phyloP scores from a whole-genome alignment of 2,329 filamentous ascomycete genomes.

The Alternaria dauci region DNA sequence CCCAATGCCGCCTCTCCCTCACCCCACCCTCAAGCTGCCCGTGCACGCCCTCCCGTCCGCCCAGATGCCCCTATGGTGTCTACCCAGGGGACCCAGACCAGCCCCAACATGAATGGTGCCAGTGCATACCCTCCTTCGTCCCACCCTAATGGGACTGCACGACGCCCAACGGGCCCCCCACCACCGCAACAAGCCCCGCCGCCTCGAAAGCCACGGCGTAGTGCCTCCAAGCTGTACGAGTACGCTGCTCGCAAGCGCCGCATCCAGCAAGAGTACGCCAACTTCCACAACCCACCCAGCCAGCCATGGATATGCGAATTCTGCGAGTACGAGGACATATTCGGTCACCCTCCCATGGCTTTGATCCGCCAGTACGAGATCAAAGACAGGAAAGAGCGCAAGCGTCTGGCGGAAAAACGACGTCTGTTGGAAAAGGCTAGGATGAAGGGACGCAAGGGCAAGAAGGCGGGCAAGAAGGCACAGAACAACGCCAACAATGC shows the following conservation, averaged over 20 bases:
- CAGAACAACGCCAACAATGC: conserved; percentile 46
- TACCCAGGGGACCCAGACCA: conserved; percentile 66
- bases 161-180: conserved; percentile 50
- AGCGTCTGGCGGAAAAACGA: conserved; percentile 84
- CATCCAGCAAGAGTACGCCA: conserved; percentile 77
- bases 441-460: conserved; percentile 88
- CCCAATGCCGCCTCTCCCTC: conserved; percentile 32
- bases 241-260: conserved; percentile 80
- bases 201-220: conserved; percentile 69
- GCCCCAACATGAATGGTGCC: conserved; percentile 58
- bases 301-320: conserved; percentile 97
- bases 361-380: conserved; percentile 93
- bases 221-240: conserved; percentile 73
- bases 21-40: conserved; percentile 30
- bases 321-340: conserved; percentile 96
- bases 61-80: conserved; percentile 53
- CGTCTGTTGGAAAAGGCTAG: conserved; percentile 90
- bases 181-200: conserved; percentile 56
- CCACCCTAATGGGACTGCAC: conserved; percentile 35
- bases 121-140: conserved; percentile 32
- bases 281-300: conserved; percentile 78
- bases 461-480: conserved; percentile 75
- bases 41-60: conserved; percentile 41
- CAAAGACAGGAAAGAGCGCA: conserved; percentile 86
- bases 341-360: conserved; percentile 83